Base-by-base conservation (phyloP, 2,329 filamentous ascomycete species). In the Aspergillus sp. region DNA sequence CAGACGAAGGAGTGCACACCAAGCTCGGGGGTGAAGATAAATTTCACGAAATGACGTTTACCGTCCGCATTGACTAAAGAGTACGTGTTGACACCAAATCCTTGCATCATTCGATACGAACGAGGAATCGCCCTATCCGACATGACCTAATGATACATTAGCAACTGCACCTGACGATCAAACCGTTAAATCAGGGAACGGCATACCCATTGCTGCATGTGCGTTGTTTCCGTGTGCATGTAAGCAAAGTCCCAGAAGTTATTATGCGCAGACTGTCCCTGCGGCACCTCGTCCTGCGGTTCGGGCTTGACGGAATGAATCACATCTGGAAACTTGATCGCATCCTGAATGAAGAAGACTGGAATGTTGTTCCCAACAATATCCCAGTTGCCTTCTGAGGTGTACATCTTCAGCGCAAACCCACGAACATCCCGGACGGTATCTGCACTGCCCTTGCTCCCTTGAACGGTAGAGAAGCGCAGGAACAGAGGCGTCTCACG, bases 371-470 rank as follows among this genome's bases (percentile, higher is more conserved):
- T 69, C 7, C 66, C 66, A 4, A 69, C 66, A 41, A 70, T 62
- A 52, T 69, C 65, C 80, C 82, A 87, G 55, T 86, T 88, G 3
- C 85, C 86, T 57, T 90, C 85, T 0, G 85, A 70, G 0, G 86
- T 89, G 61, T 89, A 89, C 58, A 87, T 81, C 65, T 87, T 88
- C 52, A 87, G 67, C 0, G 86, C 85, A 52, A 91, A 93, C 1
- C 87, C 86, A 34, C 86, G 80, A 2, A 89, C 84, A 71, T 93
- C 86, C n/a, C 87, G 79, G 1, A 89, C 86, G 0, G 85, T 90
- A 61, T 93, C 87, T 4, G 86, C 84, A 44, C 82, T 86, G 8
- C 86, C 87, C 32, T 82, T 77, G 60, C 81, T 86, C 5, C 85
- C 85, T 2, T 86, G 74, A 0, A 88, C 86, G 0, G 87, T 91